Evolutionary conservation across 768 basidiomycete genomes (phyloP), one percentile per base, ranked within the genome.

Genomic region (Dentipellis fragilis): DNA sequence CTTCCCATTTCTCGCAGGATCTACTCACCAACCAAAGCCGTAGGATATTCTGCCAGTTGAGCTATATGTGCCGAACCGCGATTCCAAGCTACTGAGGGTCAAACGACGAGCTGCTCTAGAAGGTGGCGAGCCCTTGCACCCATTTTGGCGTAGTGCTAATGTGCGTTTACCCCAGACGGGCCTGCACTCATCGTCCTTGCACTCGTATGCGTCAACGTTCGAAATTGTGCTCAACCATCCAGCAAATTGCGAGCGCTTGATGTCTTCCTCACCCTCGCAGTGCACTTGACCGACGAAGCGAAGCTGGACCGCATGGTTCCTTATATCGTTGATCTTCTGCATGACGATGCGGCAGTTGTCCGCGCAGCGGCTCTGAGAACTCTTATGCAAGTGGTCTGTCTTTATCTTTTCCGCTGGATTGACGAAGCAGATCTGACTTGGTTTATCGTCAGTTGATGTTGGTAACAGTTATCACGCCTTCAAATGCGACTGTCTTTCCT

Each of bases 221-320:
- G 96, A 37, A 94, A 93, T 62, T 95, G 90, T 63, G 71, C 76
- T 10, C 75, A 92, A 0, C 91, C 95, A 0, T 87, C 87, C 22
- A 93, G 92, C 17, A 92, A 92, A 69, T 71, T 94, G 21, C 84
- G 81, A 37, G 89, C 87, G 1, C 69, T 98, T 49, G 93, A 97
- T 63, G 77, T 95, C 4, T 86, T 96, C 55, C 76, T 96, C 22
- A 89, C 89, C 0, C 73, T 98, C 14, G 78, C 81, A 8, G 78
- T 80, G 10, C 87, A 88, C 62, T 74, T 98, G 37, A 91, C 91
- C 0, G 96, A 98, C 64, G 96, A 97, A 68, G 92, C 93, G 3
- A 94, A 94, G 66, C 72, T 97, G 52, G 96, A 99, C 66, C 81
- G 94, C 1, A 82, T 96, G 73, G 77, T 95, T 2, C 96, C 96